Evolutionary conservation across 2,329 filamentous ascomycete genomes (phyloP), one percentile per base, ranked within the genome.

Genomic region (Pseudogymnoascus sp.): DNA sequence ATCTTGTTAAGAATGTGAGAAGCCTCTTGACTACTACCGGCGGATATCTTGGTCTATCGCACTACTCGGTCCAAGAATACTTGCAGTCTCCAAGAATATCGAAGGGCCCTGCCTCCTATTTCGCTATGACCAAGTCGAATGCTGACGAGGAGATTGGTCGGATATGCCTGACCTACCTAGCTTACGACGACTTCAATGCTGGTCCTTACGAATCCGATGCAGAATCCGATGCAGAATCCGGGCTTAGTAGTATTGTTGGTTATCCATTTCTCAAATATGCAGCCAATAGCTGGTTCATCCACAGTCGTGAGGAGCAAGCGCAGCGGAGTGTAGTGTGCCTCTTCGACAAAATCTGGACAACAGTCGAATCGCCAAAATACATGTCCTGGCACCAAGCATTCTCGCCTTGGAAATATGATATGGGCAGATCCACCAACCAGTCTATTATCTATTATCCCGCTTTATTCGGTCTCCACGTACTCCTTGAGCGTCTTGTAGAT

Each of bases 11-110:
- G 7, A 28, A 6, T 65, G 76, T 11, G 73, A 73, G 14, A 75
- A 50, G 44, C 6, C 44, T 50, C 3, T 28, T 50, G 12, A n/a
- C 23, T 7, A 50, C 14, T 50, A 50, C 44, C 28, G 14, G 23
- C 6, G 21, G 23, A 28, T 28, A 28, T 50, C 44, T 50, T 74
- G 12, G 66, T 75, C 2, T 75, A 77, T 66, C 76, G 76, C 66
- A 72, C 70, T 65, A 66, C 65, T 59, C 44, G 4, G 44, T 50
- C 23, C 23, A 50, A 25, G 44, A 28, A 28, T 50, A 50, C 12
- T 50, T 50, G 12, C 44, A 28, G 44, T 50, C 44, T 8, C 12
- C 44, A 16, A n/a, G 14, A 28, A 50, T 28, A 50, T 28, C 5
- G 7, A 50, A 14, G 12, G 5, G 44, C 44, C 44, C 23, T 10